A percentile compares a stretch with the other conserved stretches of the same genome.
Evolutionary conservation across 345 rosid species (phyloP).

Genomic region (Moricandia arvensis): DNA sequence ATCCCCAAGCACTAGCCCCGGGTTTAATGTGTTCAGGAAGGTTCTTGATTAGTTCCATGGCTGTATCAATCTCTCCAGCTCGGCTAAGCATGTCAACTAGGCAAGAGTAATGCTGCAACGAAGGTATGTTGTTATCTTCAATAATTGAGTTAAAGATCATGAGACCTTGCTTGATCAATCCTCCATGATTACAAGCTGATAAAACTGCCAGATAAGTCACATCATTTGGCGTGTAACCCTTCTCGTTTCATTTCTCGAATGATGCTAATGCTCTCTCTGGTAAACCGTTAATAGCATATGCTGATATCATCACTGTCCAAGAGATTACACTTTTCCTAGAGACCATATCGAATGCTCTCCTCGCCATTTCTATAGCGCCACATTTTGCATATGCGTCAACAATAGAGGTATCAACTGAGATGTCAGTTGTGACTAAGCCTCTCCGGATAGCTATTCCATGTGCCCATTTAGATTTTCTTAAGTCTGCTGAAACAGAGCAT

Average conservation of each 20-base stretch:
- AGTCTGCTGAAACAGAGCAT: slow-evolving; percentile 58
- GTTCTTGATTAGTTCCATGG: slow-evolving; percentile 47
- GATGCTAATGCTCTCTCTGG: slow-evolving; percentile 52
- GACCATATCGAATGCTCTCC: slow-evolving; percentile 53
- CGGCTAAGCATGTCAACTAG: slow-evolving; percentile 68
- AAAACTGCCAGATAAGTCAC: slow-evolving; percentile 61
- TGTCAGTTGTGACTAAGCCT: slow-evolving; percentile 46
- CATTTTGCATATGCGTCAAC: slow-evolving; percentile 72
- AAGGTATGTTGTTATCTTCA: slow-evolving; percentile 38
- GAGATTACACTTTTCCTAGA: slow-evolving; percentile 45
- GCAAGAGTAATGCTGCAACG: slow-evolving; percentile 63
- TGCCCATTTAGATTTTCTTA: slow-evolving; percentile 59
- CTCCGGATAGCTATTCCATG: slow-evolving; percentile 68
- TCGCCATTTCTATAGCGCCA: slow-evolving; percentile 50
- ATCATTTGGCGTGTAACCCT: slow-evolving; percentile 51
- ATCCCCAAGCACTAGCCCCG: slow-evolving; percentile 65
- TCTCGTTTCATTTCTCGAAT: slow-evolving; percentile 49
- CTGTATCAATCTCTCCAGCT: slow-evolving; percentile 56
- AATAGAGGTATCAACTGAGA: slow-evolving; percentile 58
- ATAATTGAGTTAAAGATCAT: slow-evolving; percentile 57
- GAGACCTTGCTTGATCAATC: slow-evolving; percentile 62
- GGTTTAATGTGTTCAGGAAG: slow-evolving; percentile 44
- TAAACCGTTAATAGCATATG: slow-evolving; percentile 65
- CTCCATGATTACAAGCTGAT: slow-evolving; percentile 75
- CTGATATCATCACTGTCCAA: slow-evolving; percentile 76